phyloP scores from a whole-genome alignment of 768 basidiomycete species.

The Suillus hirtellus region DNA sequence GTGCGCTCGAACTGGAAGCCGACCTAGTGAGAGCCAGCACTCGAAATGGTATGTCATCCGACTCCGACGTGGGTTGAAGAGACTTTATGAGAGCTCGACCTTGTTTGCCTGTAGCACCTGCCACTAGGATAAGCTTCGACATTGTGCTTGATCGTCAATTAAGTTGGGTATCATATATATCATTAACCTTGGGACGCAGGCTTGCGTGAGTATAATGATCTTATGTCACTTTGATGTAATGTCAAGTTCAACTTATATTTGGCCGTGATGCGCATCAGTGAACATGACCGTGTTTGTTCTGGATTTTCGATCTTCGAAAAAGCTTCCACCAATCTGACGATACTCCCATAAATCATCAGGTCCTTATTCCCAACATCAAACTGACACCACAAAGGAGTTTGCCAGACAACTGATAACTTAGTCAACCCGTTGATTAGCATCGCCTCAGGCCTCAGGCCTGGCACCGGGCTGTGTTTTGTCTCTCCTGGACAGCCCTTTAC shows the following conservation, averaged over 20 bases:
- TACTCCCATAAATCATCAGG: neutral
- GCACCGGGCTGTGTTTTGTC: neutral
- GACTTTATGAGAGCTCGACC: constrained; percentile 35
- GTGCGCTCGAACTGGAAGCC: constrained; percentile 29
- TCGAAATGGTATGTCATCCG: constrained; percentile 26
- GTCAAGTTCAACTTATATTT: neutral
- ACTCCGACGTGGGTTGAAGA: constrained; percentile 17
- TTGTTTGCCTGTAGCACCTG: constrained; percentile 41
- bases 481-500: neutral
- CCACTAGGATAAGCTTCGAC: constrained; percentile 30
- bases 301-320: neutral
- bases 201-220: neutral
- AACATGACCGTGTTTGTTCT: neutral
- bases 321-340: neutral
- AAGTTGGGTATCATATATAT: no score
- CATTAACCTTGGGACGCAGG: neutral
- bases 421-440: neutral
- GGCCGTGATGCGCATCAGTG: neutral
- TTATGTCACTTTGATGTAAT: neutral
- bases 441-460: neutral
- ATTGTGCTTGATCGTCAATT: neutral
- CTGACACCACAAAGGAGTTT: neutral
- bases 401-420: neutral
- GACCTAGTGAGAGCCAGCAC: constrained; percentile 40
- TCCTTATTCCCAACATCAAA: neutral